Evolutionary conservation across 2,329 filamentous ascomycete genomes (phyloP).

Genomic region (Aureobasidium melanogenum): DNA sequence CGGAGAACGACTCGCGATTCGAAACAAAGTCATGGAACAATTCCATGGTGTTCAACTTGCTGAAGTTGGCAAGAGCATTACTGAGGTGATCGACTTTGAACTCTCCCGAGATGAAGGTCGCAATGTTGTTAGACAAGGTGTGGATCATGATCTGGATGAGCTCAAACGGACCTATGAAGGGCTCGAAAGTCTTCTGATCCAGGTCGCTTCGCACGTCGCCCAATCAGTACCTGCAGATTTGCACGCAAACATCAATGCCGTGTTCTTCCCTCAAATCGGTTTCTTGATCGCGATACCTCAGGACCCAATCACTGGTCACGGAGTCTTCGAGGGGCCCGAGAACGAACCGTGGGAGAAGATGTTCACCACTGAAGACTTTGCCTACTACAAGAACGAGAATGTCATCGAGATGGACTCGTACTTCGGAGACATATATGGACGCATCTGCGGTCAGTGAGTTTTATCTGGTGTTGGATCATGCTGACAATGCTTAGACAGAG

Average conservation of each 20-base stretch:
- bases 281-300: conserved; percentile 71
- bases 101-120: conserved; percentile 61
- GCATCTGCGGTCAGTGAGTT: conserved; percentile 60
- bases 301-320: conserved; percentile 49
- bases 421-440: conserved; percentile 75
- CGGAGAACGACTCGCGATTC: conserved; percentile 43
- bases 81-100: conserved; percentile 70
- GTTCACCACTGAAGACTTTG: conserved; percentile 59
- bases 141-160: conserved; percentile 67
- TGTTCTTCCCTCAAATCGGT: conserved; percentile 85
- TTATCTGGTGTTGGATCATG: background rate
- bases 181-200: conserved; percentile 62
- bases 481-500: conserved; percentile 51
- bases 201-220: conserved; percentile 57
- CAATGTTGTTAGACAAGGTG: conserved; percentile 61
- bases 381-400: conserved; percentile 78
- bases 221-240: conserved; percentile 51
- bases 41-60: conserved; percentile 54
- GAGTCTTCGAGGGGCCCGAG: conserved; percentile 53
- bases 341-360: conserved; percentile 65
- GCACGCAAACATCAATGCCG: conserved; percentile 57
- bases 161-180: conserved; percentile 71
- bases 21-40: conserved; percentile 49
- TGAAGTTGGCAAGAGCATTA: conserved; percentile 61
- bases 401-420: conserved; percentile 75